Evolutionary conservation across 2,329 filamentous ascomycete species (phyloP).

Genomic region (Aureobasidium zeae): DNA sequence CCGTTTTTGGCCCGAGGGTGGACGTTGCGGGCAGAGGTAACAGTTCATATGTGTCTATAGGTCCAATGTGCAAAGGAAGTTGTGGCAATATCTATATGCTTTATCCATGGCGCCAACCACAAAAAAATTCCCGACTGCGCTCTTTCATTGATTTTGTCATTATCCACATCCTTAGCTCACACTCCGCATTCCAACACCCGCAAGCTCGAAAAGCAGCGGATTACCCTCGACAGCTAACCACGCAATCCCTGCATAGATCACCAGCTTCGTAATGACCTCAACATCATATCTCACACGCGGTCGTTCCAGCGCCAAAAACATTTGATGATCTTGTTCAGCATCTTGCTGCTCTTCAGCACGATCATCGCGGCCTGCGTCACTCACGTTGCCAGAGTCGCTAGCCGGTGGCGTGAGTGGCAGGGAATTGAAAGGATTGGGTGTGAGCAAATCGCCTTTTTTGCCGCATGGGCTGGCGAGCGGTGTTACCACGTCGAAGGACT

Average conservation of each 20-base stretch:
- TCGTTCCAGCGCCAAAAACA: slow-evolving; percentile 75
- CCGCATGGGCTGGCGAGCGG: slow-evolving; percentile 4
- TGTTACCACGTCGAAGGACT: background rate
- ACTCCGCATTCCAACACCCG: slow-evolving; percentile 12
- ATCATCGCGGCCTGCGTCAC: slow-evolving; percentile 14
- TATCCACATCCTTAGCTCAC: background rate
- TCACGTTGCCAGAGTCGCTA: slow-evolving; percentile 22
- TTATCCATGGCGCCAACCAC: no score
- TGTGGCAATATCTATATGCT: no score
- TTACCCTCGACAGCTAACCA: slow-evolving; percentile 71
- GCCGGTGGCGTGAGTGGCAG: slow-evolving; percentile 26
- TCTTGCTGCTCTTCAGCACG: slow-evolving; percentile 30
- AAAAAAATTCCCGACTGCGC: no score
- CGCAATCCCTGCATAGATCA: slow-evolving; percentile 86
- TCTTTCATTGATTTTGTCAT: background rate
- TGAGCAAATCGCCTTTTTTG: background rate
- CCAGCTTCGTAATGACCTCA: slow-evolving; percentile 94
- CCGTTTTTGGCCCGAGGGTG: no score
- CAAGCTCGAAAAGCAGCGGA: slow-evolving; percentile 52
- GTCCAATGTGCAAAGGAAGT: no score
- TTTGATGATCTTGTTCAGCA: slow-evolving; percentile 45
- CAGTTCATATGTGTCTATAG: no score
- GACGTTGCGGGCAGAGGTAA: no score
- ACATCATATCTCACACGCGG: slow-evolving; percentile 92
- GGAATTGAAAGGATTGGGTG: slow-evolving; percentile 1